A percentile compares a stretch with the other conserved stretches of the same genome.
Conservation (phyloP, 2,329 filamentous ascomycete species). For the Epichloe amarillans region DNA sequence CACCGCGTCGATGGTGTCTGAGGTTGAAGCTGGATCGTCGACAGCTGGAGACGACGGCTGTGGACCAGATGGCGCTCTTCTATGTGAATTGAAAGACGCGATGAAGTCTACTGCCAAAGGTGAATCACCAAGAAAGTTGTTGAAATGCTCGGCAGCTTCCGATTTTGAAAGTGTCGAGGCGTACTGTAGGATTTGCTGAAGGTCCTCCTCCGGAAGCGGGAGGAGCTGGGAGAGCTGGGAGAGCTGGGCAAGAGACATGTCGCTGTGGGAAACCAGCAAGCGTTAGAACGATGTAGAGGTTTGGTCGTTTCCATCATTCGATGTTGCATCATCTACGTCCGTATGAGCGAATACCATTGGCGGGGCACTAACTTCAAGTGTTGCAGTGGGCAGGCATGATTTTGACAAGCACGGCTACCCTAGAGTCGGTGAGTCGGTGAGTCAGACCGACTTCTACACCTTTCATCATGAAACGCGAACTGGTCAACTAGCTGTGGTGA, state of each 20-base stretch:
- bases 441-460: neutral
- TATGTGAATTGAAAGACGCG: conserved; percentile 62
- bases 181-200: conserved; percentile 77
- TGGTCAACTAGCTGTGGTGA: no score
- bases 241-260: conserved; percentile 53
- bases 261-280: neutral
- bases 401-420: neutral
- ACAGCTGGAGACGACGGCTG: conserved; percentile 5
- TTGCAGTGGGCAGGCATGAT: neutral
- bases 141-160: conserved; percentile 72
- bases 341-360: neutral
- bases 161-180: conserved; percentile 61
- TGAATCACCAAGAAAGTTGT: conserved; percentile 77
- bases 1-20: conserved; percentile 25
- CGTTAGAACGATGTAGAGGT: neutral
- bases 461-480: neutral
- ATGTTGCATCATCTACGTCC: neutral
- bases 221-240: conserved; percentile 69
- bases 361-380: neutral
- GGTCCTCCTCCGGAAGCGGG: conserved; percentile 70
- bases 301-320: neutral
- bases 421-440: neutral
- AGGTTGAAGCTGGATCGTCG: neutral
- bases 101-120: conserved; percentile 65
- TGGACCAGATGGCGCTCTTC: conserved; percentile 25